Evolutionary conservation across 768 basidiomycete genomes (phyloP), one percentile per base, ranked within the genome.

Genomic region (Lentinula raphanica): DNA sequence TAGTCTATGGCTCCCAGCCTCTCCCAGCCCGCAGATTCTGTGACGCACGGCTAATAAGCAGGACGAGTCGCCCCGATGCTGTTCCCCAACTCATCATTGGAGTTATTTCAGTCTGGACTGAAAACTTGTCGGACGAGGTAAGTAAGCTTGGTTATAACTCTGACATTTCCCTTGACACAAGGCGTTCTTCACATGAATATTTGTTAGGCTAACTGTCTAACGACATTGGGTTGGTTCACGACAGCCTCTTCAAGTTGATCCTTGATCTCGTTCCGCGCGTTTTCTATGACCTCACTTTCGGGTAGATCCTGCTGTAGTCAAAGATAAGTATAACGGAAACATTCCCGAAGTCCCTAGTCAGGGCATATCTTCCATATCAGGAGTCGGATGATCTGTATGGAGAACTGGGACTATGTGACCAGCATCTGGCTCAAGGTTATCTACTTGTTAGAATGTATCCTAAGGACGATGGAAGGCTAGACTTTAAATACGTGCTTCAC

Each of bases 311-410:
- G 19, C 50, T 39, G 32, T 13, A 50, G 39, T 31, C 11, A 28
- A 25, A 28, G 45, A 57, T 57, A 57, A 36, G 1, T 35, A 35
- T 35, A n/a, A n/a, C 56, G 56, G 56, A 49, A 56, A 45, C 54
- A 44, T 9, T 49, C 25, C 56, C 56, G 56, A 57, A 29, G 25
- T n/a, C 19, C 4, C 42, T n/a, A 44, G n/a, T 44, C 46, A 57
- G 32, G 56, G 56, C 35, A 9, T 32, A 32, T 35, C 42, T 11
- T 45, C 44, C 44, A 38, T 39, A 57, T 48, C 40, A 21, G 35
- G 35, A 35, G 39, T 57, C 40, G 21, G 55, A 56, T 56, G 45
- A 49, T 45, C 46, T 57, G 29, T 35, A n/a, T 49, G 36, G 19
- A 39, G 40, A 23, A 39, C 5, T 46, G 39, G 42, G 19, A 21